phyloP scores from a whole-genome alignment of 768 basidiomycete genomes.

The Russula olivacea region DNA sequence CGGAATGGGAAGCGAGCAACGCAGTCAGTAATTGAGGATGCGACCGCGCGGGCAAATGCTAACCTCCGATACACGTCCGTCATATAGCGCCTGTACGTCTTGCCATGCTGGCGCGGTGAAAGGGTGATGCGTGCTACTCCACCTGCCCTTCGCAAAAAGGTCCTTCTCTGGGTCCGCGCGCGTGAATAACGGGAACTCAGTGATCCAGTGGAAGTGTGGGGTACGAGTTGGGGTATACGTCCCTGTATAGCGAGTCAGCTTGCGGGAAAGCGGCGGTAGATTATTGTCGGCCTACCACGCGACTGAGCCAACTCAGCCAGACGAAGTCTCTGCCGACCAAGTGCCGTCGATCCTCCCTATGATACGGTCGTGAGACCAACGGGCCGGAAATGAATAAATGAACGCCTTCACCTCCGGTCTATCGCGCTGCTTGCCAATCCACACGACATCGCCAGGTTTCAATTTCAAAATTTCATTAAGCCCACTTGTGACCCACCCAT shows the following conservation, averaged over 20 bases:
- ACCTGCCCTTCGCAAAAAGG: slow-evolving; percentile 76
- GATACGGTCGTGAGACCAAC: slow-evolving; percentile 9
- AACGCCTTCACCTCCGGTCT: slow-evolving; percentile 15
- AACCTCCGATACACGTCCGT: slow-evolving; percentile 54
- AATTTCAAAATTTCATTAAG: slow-evolving; percentile 2
- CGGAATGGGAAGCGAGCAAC: slow-evolving; percentile 5
- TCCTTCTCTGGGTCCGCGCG: slow-evolving; percentile 84
- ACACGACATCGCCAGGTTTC: slow-evolving; percentile 23
- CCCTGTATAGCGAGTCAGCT: slow-evolving; percentile 38
- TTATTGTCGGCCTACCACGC: slow-evolving; percentile 43
- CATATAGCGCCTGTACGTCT: slow-evolving; percentile 72
- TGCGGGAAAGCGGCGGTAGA: slow-evolving; percentile 1
- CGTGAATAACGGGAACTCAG: slow-evolving; percentile 92
- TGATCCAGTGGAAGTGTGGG: slow-evolving; percentile 92
- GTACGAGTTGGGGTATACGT: slow-evolving; percentile 45
- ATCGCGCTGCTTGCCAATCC: slow-evolving; percentile 14
- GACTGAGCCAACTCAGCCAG: slow-evolving; percentile 61
- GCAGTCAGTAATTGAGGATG: slow-evolving; percentile 33
- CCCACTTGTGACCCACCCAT: not conserved
- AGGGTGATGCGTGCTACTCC: slow-evolving; percentile 92
- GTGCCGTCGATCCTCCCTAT: slow-evolving; percentile 80
- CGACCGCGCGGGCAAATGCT: slow-evolving; percentile 25
- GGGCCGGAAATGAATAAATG: not conserved
- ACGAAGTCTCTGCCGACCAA: slow-evolving; percentile 65
- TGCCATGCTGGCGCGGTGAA: slow-evolving; percentile 95